Base-by-base conservation (phyloP, 1,284 basidiomycete species). In the Ustilago crameri region DNA sequence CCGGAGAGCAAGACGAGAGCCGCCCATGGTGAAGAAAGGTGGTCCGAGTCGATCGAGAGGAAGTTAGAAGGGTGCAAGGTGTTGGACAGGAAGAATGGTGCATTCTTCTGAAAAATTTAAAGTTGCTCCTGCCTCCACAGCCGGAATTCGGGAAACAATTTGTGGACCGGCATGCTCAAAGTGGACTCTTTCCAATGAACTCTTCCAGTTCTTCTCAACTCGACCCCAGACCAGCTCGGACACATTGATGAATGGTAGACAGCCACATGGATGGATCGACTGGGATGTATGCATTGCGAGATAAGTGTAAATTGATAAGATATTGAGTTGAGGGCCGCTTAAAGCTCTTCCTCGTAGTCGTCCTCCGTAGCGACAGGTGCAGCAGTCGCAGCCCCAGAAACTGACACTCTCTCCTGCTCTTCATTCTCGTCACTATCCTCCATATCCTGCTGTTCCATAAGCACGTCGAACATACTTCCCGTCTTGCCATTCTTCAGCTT, bases 391-490 rank as follows among this genome's bases (percentile, higher is more conserved):
- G 8, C 18, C 5, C 30, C 30, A 30, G 40, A 4, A 14, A 23
- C 22, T 14, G 12, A 4, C 9, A 22, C 41, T 3, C 15, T 12
- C 9, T 8, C 40, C 15, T 5, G 15, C 9, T 23, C 54, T 14
- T 47, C 20, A n/a, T 50, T 37, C 27, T 52, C 47, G 5, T 60
- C 55, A 17, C 45, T 45, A 22, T 51, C 43, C 0, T 63, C 51
- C 51, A 48, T 51, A 46, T 60, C 49, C 40, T 59, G 56, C 17
- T 42, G 47, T 38, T 60, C 40, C 45, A 61, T 35, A 20, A 70
- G 27, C 9, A 70, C 46, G 38, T 70, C 67, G 56, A 70, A 70
- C 67, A 70, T 70, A 23, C 67, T 70, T 14, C 67, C 67, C 17
- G 67, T 70, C 27, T 45, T 54, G 17, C 41, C 30, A 37, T 17